Conservation (phyloP, 1,284 basidiomycete species). For the Anthracocystis setariae region DNA sequence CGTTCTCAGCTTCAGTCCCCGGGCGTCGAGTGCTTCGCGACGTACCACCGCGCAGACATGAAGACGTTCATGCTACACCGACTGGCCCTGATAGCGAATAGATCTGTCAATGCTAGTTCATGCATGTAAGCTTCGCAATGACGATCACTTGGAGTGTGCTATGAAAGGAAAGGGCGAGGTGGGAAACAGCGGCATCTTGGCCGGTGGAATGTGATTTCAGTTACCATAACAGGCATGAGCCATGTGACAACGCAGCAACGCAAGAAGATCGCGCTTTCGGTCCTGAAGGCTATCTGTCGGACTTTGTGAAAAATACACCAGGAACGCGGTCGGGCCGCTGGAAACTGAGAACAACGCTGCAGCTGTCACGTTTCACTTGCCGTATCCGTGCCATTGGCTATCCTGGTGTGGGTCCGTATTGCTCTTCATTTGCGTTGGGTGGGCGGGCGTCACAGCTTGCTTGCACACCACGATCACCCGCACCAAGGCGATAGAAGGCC, state of each 20-base stretch:
- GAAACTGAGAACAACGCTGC: conserved; percentile 4
- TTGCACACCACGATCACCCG: conserved; percentile 9
- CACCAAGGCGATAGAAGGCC: not conserved
- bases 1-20: conserved; percentile 44
- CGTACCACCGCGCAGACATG: conserved; percentile 3
- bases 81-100: no score
- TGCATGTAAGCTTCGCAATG: no score
- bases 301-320: no score
- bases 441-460: not conserved
- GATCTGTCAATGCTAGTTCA: no score
- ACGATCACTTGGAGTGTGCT: no score
- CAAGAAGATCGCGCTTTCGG: conserved; percentile 28
- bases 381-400: not conserved
- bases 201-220: not conserved
- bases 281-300: conserved; percentile 19
- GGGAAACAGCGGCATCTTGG: not conserved
- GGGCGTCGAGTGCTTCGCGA: conserved; percentile 2
- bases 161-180: no score
- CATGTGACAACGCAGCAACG: conserved; percentile 42
- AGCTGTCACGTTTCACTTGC: conserved; percentile 23
- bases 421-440: not conserved
- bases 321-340: not conserved
- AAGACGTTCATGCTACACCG: no score
- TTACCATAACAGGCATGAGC: conserved; percentile 34
- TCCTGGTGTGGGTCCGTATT: not conserved